Percentiles rank a stretch among this genome's conserved stretches.
Conservation (phyloP, 2,329 filamentous ascomycete species). For the Apiospora malaysiana region DNA sequence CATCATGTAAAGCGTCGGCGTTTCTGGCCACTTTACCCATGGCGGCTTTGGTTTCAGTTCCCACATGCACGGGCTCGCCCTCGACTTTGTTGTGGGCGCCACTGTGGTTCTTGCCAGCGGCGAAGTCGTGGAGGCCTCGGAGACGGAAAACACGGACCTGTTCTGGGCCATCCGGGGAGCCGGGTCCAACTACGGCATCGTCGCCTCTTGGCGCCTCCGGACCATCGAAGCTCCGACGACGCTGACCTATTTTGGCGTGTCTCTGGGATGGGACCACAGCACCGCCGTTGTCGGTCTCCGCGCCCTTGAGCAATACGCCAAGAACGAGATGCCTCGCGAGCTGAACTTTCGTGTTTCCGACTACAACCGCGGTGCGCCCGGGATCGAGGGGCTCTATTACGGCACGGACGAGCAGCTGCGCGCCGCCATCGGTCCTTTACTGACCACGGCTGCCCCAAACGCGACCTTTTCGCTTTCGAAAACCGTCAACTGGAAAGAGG, state of each 20-base stretch:
- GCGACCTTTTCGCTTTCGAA: constrained; percentile 41
- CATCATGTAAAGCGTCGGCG: constrained; percentile 37
- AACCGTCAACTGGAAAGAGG: constrained; percentile 39
- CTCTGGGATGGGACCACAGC: constrained; percentile 35
- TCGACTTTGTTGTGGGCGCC: constrained; percentile 49
- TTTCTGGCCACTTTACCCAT: constrained; percentile 44
- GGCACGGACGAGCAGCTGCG: constrained; percentile 43
- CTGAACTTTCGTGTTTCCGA: constrained; percentile 49
- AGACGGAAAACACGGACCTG: constrained; percentile 39
- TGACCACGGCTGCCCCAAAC: constrained; percentile 40
- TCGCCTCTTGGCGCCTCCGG: constrained; percentile 38
- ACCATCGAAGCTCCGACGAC: constrained; percentile 39
- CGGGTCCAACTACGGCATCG: constrained; percentile 41
- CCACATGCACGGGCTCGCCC: constrained; percentile 51
- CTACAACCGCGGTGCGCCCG: constrained; percentile 41
- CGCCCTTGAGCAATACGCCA: constrained; percentile 36
- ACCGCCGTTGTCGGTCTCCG: constrained; percentile 54
- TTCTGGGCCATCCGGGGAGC: constrained; percentile 43
- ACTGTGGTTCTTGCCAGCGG: constrained; percentile 40
- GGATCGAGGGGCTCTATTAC: constrained; percentile 45
- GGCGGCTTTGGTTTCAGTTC: constrained; percentile 46
- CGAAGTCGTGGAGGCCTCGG: constrained; percentile 36
- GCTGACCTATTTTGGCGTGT: constrained; percentile 39
- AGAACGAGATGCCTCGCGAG: constrained; percentile 45
- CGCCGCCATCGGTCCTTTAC: constrained; percentile 40